A percentile compares a stretch with the other conserved stretches of the same genome.
phyloP scores from a whole-genome alignment of 345 rosid genomes.

The Hypericum androsaemum region DNA sequence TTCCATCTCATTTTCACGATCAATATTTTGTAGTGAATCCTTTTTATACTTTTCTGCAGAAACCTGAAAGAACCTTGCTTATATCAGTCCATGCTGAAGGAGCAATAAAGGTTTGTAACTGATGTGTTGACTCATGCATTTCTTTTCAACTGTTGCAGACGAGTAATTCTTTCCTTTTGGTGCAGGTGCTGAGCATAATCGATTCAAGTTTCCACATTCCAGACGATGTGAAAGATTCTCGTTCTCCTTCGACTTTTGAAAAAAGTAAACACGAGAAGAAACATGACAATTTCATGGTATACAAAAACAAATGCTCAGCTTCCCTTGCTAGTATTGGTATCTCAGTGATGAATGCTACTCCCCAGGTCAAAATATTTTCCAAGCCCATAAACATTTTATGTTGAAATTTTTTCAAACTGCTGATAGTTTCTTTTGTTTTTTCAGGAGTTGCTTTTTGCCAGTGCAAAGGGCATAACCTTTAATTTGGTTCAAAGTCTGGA shows the following conservation, averaged over 20 bases:
- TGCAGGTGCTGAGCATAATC: constrained; percentile 69
- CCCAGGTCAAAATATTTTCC: constrained; percentile 44
- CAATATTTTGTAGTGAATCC: constrained; percentile 7
- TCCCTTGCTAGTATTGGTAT: constrained; percentile 57
- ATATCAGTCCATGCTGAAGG: constrained; percentile 68
- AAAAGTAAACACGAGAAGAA: constrained; percentile 42
- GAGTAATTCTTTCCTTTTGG: constrained; percentile 13
- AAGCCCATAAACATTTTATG: background rate
- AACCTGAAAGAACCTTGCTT: constrained; percentile 67
- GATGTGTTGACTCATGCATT: constrained; percentile 4
- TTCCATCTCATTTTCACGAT: constrained; percentile 4
- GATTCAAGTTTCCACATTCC: constrained; percentile 67
- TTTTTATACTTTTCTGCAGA: constrained; percentile 35
- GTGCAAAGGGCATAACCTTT: constrained; percentile 52
- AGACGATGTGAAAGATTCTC: constrained; percentile 36
- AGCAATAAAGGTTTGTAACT: constrained; percentile 64
- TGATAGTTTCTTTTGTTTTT: constrained; percentile 17
- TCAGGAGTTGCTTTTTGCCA: constrained; percentile 82
- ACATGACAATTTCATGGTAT: constrained; percentile 35
- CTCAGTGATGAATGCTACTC: constrained; percentile 64
- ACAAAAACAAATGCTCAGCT: constrained; percentile 59
- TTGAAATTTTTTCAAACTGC: background rate
- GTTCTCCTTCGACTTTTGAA: constrained; percentile 21
- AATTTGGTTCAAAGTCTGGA: constrained; percentile 67
- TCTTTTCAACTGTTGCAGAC: constrained; percentile 5